phyloP scores from a whole-genome alignment of 805 yeast species.

The Candida piceae region DNA sequence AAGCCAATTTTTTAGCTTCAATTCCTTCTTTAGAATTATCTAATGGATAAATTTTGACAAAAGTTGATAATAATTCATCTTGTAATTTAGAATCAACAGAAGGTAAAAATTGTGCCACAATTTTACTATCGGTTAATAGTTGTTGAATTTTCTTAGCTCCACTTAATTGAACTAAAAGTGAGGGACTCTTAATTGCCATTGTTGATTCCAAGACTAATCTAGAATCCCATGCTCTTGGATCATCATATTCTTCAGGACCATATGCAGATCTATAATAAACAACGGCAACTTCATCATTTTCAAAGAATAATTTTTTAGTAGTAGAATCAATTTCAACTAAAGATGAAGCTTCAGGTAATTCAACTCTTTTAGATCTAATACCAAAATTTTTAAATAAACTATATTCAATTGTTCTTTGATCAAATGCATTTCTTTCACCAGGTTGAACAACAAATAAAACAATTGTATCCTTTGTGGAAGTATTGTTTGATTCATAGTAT shows the following conservation, averaged over 20 bases:
- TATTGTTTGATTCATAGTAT: conserved; percentile 40
- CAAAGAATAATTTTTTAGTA: conserved; percentile 48
- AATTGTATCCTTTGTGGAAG: conserved; percentile 37
- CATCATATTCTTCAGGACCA: conserved; percentile 72
- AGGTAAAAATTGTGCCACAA: conserved; percentile 44
- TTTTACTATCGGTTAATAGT: conserved; percentile 54
- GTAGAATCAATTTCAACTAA: conserved; percentile 38
- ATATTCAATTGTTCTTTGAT: conserved; percentile 82
- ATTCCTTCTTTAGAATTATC: conserved; percentile 64
- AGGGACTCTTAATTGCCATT: conserved; percentile 86
- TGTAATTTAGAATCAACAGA: conserved; percentile 4
- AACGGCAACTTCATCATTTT: conserved; percentile 73
- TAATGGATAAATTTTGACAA: conserved; percentile 83
- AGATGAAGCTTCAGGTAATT: conserved; percentile 52
- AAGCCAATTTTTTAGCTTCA: conserved; percentile 60
- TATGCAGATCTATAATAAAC: conserved; percentile 91
- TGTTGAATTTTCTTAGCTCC: conserved; percentile 96
- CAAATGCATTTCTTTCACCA: conserved; percentile 83
- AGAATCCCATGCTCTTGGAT: conserved; percentile 69
- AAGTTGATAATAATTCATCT: conserved; percentile 47
- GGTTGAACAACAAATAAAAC: conserved; percentile 80
- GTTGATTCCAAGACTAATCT: conserved; percentile 69
- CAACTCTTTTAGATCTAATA: conserved; percentile 59
- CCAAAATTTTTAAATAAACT: conserved; percentile 51
- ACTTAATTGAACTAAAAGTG: conserved; percentile 79